A percentile compares a stretch with the other conserved stretches of the same genome.
Evolutionary conservation across 805 yeast species (phyloP).

Genomic region (Spathaspora sp.): DNA sequence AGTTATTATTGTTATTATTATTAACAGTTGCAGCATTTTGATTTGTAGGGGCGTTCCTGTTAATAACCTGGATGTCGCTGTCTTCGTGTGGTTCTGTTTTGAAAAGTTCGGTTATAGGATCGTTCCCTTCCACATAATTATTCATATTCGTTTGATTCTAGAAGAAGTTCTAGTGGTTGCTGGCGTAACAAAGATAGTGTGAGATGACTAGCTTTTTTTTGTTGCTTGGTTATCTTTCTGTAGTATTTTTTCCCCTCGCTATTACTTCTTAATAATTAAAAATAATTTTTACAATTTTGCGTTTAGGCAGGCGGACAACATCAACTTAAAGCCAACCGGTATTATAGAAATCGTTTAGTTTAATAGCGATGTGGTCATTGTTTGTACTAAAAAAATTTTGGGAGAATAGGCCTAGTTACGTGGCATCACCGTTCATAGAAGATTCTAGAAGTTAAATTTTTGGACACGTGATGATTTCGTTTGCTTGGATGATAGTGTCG

Average conservation of each 20-base stretch:
- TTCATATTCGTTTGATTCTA: neutral
- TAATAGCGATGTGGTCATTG: neutral
- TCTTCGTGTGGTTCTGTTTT: neutral
- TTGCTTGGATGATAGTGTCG: no score
- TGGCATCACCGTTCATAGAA: neutral
- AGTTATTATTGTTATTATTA: neutral
- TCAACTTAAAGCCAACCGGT: neutral
- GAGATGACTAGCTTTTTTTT: neutral
- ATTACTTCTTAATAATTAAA: neutral
- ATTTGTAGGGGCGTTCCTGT: neutral
- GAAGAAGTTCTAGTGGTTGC: neutral
- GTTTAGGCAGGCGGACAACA: neutral
- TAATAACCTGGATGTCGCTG: slow-evolving; percentile 7
- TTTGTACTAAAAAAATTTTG: neutral
- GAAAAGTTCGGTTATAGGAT: slow-evolving; percentile 1
- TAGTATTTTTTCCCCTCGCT: neutral
- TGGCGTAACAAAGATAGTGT: neutral
- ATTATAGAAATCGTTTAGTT: no score
- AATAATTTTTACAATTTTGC: neutral
- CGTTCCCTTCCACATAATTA: neutral
- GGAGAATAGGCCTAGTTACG: neutral
- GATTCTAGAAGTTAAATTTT: neutral
- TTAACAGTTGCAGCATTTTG: neutral
- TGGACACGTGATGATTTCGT: neutral
- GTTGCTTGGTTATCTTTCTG: neutral